Percentiles rank a stretch among this genome's conserved stretches.
Conservation (phyloP, 2,329 filamentous ascomycete genomes). For the Leptographium procerum region DNA sequence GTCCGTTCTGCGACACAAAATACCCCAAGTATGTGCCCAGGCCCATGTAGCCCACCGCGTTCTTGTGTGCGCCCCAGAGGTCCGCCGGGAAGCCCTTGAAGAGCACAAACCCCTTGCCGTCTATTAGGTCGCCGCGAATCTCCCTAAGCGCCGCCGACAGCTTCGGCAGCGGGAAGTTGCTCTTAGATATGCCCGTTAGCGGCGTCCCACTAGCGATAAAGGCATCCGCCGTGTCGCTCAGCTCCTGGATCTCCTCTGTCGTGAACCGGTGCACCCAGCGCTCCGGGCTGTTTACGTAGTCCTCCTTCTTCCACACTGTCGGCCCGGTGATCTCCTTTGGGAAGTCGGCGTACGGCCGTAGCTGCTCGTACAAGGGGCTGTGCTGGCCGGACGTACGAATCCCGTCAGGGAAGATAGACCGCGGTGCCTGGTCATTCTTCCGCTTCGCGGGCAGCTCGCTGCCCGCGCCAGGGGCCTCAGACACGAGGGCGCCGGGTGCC, state of each 20-base stretch:
- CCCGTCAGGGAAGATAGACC: conserved; percentile 32
- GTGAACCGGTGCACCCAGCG: conserved; percentile 65
- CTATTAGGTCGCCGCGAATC: conserved; percentile 38
- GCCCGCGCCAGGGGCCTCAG: neutral
- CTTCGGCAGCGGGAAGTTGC: conserved; percentile 32
- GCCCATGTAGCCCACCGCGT: conserved; percentile 82
- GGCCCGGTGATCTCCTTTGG: conserved; percentile 59
- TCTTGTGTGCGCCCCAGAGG: conserved; percentile 68
- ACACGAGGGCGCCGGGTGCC: conserved; percentile 12
- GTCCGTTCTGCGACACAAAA: conserved; percentile 76
- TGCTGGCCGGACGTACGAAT: conserved; percentile 57
- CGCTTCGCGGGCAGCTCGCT: conserved; percentile 16
- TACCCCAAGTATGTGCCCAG: conserved; percentile 77
- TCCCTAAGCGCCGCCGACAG: conserved; percentile 23
- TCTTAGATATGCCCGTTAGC: conserved; percentile 53
- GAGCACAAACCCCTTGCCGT: conserved; percentile 82
- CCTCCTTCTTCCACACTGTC: conserved; percentile 60
- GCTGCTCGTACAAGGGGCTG: conserved; percentile 50
- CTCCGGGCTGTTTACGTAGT: conserved; percentile 51
- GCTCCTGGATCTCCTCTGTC: conserved; percentile 52
- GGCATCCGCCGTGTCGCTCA: conserved; percentile 53
- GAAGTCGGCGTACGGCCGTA: conserved; percentile 59
- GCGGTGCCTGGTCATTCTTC: conserved; percentile 19
- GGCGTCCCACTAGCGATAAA: conserved; percentile 56
- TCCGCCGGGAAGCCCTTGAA: conserved; percentile 76